phyloP scores from a whole-genome alignment of 1,284 basidiomycete genomes.

The Phaffia rhodozyma region DNA sequence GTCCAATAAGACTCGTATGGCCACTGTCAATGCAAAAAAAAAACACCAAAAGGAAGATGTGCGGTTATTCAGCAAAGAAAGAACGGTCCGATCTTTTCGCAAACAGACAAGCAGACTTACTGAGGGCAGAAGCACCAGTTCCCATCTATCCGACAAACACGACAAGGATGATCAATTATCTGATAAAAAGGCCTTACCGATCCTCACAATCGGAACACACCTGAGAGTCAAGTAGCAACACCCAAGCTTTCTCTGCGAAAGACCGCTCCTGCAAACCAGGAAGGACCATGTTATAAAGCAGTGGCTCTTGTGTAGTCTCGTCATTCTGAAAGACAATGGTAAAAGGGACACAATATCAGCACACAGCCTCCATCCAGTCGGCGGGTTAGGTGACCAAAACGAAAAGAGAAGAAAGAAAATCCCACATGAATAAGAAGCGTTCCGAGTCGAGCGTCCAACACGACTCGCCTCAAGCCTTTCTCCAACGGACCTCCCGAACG shows the following conservation, averaged over 20 bases:
- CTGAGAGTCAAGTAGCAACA: slow-evolving; percentile 87
- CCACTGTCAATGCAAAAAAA: slow-evolving; percentile 48
- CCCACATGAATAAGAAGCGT: slow-evolving; percentile 62
- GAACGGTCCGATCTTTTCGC: background rate
- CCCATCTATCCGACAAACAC: slow-evolving; percentile 52
- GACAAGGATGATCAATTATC: background rate
- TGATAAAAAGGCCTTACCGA: background rate
- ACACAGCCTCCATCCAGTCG: background rate
- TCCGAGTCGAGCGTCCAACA: slow-evolving; percentile 76
- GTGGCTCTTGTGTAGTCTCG: slow-evolving; percentile 68
- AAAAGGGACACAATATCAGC: slow-evolving; percentile 5
- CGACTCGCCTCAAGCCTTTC: slow-evolving; percentile 74
- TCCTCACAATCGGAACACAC: slow-evolving; percentile 33
- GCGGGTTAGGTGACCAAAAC: background rate
- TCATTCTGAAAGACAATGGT: slow-evolving; percentile 47
- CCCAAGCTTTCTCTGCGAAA: slow-evolving; percentile 57
- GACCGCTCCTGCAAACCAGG: slow-evolving; percentile 59
- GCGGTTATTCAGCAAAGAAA: background rate
- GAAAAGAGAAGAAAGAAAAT: background rate
- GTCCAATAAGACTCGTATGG: slow-evolving; percentile 85
- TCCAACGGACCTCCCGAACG: slow-evolving; percentile 84
- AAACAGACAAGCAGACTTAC: slow-evolving; percentile 23
- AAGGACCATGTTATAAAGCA: slow-evolving; percentile 69
- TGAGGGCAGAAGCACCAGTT: slow-evolving; percentile 79
- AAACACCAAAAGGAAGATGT: background rate